phyloP scores from a whole-genome alignment of 345 rosid genomes.

The Hibiscus tridactylites region DNA sequence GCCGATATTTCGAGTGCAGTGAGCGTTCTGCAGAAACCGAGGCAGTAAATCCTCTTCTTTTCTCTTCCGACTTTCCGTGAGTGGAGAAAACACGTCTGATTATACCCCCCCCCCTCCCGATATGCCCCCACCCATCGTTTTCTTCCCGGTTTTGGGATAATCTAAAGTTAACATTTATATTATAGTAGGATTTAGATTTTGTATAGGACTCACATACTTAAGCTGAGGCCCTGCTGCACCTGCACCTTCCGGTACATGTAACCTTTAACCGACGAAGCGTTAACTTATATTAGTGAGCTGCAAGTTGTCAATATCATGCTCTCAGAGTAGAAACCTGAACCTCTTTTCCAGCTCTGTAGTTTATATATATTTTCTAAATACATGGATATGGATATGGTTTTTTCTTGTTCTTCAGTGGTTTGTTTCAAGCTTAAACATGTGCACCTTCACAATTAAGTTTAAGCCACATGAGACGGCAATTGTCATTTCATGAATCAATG shows the following conservation, averaged over 20 bases:
- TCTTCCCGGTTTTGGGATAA: background rate
- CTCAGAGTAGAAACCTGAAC: background rate
- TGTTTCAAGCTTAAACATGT: background rate
- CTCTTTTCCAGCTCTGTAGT: background rate
- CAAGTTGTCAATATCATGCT: conserved; percentile 6
- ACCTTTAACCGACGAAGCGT: background rate
- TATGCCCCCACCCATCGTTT: too few species aligned
- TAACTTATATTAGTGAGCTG: background rate
- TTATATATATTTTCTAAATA: too few species aligned
- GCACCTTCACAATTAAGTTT: background rate
- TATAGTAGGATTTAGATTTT: conserved; percentile 7
- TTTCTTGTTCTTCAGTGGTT: background rate
- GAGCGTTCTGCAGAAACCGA: conserved; percentile 40
- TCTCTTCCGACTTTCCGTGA: background rate
- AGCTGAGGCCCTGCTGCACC: background rate
- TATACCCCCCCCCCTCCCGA: background rate
- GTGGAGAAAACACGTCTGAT: background rate
- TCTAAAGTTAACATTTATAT: background rate
- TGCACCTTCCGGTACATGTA: background rate
- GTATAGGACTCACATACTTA: conserved; percentile 10
- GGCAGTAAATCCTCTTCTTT: conserved; percentile 13
- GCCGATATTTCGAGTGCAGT: conserved; percentile 47
- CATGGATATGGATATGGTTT: background rate
- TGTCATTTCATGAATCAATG: background rate
- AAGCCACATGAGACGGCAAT: background rate